Conservation (phyloP, 2,329 filamentous ascomycete species). For the Stemphylium lycopersici region DNA sequence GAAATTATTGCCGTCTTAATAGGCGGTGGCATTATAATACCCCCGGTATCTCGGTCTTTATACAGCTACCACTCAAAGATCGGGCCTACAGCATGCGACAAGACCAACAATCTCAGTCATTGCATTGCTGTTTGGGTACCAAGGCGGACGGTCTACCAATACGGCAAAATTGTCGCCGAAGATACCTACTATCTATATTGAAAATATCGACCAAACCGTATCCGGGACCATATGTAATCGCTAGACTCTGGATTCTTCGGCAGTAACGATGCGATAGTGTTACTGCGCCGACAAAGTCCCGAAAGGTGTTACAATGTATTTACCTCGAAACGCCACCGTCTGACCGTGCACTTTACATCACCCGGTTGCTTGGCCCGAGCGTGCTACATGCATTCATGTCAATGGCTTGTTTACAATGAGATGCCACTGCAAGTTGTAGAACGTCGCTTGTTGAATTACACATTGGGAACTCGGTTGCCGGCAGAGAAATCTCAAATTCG, state of each 20-base stretch:
- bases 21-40: no score
- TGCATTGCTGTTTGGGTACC: not conserved
- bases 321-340: not conserved
- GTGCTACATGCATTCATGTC: not conserved
- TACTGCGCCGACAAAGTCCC: conserved; percentile 4
- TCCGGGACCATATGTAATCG: conserved; percentile 3
- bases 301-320: not conserved
- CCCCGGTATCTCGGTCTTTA: no score
- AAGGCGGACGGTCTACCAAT: not conserved
- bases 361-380: not conserved
- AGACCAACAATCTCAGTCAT: not conserved
- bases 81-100: no score
- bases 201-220: conserved; percentile 1
- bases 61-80: no score
- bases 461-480: not conserved
- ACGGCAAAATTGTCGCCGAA: not conserved
- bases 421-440: not conserved
- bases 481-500: not conserved
- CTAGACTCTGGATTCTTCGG: not conserved
- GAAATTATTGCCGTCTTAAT: no score
- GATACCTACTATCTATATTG: not conserved
- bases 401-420: not conserved
- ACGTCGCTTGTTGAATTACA: not conserved
- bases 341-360: not conserved
- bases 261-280: not conserved